Percentiles rank a stretch among this genome's conserved stretches.
phyloP scores from a whole-genome alignment of 345 rosid species.

The Brassica rapa region DNA sequence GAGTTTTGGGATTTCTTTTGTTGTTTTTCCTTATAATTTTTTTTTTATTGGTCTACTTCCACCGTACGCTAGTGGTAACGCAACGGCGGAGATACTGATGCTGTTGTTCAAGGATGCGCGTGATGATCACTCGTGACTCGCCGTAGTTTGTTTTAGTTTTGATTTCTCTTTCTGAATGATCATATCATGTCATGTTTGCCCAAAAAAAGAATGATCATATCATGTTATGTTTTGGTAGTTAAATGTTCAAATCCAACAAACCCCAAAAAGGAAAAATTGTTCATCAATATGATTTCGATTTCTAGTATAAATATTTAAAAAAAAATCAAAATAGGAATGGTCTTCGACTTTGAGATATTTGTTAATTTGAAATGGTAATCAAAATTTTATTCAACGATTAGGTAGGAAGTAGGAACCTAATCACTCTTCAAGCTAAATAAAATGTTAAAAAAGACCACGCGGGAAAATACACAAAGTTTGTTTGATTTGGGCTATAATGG shows the following conservation, averaged over 20 bases:
- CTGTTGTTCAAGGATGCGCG: conserved; percentile 10
- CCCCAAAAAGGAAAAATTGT: background rate
- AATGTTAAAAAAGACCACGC: background rate
- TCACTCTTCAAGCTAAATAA: background rate
- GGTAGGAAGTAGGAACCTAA: background rate
- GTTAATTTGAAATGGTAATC: background rate
- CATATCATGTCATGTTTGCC: background rate
- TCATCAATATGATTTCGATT: background rate
- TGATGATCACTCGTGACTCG: conserved; percentile 13
- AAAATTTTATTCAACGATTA: background rate
- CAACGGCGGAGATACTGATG: conserved; percentile 26
- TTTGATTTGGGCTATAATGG: background rate
- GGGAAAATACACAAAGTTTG: background rate
- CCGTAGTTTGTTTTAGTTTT: conserved; percentile 2
- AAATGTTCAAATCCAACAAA: background rate
- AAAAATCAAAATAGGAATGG: background rate
- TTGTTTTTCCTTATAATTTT: background rate
- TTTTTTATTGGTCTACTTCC: background rate
- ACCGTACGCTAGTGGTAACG: background rate
- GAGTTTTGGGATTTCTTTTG: background rate
- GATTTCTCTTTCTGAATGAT: background rate
- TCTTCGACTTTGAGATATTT: background rate
- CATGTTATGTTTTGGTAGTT: conserved; percentile 1
- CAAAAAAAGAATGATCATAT: background rate
- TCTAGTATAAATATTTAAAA: background rate